Conservation (phyloP, 1,284 basidiomycete species). For the Abortiporus biennis region DNA sequence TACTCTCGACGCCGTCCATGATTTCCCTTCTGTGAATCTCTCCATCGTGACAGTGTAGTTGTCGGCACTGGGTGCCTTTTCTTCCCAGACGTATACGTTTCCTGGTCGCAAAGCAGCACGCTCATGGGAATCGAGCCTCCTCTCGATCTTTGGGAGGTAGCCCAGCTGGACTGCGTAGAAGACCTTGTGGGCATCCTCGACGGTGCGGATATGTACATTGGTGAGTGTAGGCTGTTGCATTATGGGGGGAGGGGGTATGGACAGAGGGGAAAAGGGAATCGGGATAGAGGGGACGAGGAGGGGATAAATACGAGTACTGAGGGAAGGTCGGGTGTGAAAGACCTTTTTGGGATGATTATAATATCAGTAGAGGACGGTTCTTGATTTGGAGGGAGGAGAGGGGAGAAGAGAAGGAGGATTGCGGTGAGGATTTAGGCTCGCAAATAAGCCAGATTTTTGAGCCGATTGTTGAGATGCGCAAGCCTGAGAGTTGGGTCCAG, state of each 20-base stretch:
- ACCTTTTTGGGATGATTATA: too few relatives aligned
- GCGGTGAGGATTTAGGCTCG: too few relatives aligned
- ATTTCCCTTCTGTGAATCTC: conserved; percentile 35
- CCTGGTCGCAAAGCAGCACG: conserved; percentile 33
- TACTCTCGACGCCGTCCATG: conserved; percentile 34
- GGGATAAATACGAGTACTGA: too few relatives aligned
- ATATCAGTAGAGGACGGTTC: too few relatives aligned
- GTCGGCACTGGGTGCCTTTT: conserved; percentile 31
- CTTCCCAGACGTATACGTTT: conserved; percentile 39
- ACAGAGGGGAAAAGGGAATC: conserved; percentile 5
- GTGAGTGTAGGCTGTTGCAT: conserved; percentile 34
- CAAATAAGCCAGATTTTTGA: too few relatives aligned
- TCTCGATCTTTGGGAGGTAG: conserved; percentile 33
- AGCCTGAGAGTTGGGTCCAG: too few relatives aligned
- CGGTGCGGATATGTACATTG: conserved; percentile 33
- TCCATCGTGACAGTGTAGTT: conserved; percentile 34
- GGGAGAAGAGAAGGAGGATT: too few relatives aligned
- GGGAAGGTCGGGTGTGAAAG: too few relatives aligned
- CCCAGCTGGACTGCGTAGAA: conserved; percentile 36
- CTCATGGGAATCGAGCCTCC: conserved; percentile 36
- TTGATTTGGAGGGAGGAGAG: too few relatives aligned
- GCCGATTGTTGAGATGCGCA: too few relatives aligned
- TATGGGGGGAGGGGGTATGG: conserved; percentile 10
- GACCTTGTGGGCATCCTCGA: conserved; percentile 35
- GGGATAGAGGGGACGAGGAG: conserved; percentile 8